phyloP scores from a whole-genome alignment of 2,329 filamentous ascomycete genomes.

The Ilyonectria mors-panacis region DNA sequence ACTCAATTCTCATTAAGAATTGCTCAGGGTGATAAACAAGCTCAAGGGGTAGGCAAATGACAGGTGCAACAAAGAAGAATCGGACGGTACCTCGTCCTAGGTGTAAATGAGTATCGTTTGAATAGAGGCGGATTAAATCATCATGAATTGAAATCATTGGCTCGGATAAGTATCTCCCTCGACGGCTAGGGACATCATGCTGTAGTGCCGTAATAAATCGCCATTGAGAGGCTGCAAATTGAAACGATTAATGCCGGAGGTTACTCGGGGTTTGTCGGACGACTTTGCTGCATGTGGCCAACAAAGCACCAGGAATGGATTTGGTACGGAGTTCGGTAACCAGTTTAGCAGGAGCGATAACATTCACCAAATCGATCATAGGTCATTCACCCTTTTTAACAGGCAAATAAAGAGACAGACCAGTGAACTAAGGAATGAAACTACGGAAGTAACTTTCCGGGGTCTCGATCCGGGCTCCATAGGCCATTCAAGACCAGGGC shows the following conservation, averaged over 20 bases:
- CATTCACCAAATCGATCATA: too few relatives aligned
- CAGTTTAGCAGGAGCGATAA: not conserved
- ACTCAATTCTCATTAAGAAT: not conserved
- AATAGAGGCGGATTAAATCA: too few relatives aligned
- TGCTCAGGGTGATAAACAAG: not conserved
- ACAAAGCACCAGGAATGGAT: too few relatives aligned
- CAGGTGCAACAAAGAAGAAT: not conserved
- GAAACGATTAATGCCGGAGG: too few relatives aligned
- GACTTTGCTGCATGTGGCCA: not conserved
- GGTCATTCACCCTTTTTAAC: not conserved
- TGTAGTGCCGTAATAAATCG: not conserved
- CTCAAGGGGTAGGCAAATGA: too few relatives aligned
- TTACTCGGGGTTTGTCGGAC: too few relatives aligned
- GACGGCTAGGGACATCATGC: not conserved
- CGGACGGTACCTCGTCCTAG: not conserved
- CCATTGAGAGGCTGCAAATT: not conserved
- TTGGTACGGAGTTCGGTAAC: not conserved
- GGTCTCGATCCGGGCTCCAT: slow-evolving; percentile 14
- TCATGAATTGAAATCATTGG: too few relatives aligned
- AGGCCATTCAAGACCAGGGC: slow-evolving; percentile 9
- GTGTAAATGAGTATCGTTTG: too few relatives aligned
- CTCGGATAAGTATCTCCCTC: too few relatives aligned
- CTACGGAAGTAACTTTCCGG: slow-evolving; percentile 14
- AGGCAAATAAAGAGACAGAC: too few relatives aligned
- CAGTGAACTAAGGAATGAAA: not conserved